Evolutionary conservation across 1,284 basidiomycete genomes (phyloP), one percentile per base, ranked within the genome.

Genomic region (Trametes sp.): DNA sequence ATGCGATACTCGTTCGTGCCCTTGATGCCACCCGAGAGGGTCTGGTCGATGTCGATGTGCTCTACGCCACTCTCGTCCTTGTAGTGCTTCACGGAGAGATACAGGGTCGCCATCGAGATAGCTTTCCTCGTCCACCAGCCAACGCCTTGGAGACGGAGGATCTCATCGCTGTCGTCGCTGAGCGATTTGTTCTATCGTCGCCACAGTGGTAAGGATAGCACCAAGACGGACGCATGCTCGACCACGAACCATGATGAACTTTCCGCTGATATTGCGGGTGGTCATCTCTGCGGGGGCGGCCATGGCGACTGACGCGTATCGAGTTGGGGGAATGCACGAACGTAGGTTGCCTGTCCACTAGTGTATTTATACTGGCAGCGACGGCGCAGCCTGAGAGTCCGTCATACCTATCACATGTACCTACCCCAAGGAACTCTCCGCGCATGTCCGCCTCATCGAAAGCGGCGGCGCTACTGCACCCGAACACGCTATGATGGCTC

Each of bases 1-100:
- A 73, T 81, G 44, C 87, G 78, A 23, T 78, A 74, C 72, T 90
- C 88, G 23, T 68, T 76, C 35, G 84, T 85, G 13, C 84, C 85
- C 53, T 81, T 76, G 36, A 89, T 78, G 4, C 87, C 86, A 14
- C 85, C 86, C 16, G 84, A 83, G 42, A 88, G 73, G n/a, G 78
- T 83, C 73, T 89, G 86, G 31, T 84, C 81, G 64, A 88, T 85
- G 58, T 87, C 85, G 66, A 90, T 83, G 69, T 81, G 82, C 72
- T 90, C 88, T 21, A 83, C 70, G 24, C 78, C 81, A 5, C 73
- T 72, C 13, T 82, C 84, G 57, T 85, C 82, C 66, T 82, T 87
- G 77, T 81, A 86, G 71, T 90, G 88, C 54, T 84, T 87, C 68
- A 88, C 73, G 50, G 69, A 69, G 49, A 89, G 79, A 36, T 84